Conservation (phyloP, 2,329 filamentous ascomycete genomes). For the Dryadomyces quercivorus region DNA sequence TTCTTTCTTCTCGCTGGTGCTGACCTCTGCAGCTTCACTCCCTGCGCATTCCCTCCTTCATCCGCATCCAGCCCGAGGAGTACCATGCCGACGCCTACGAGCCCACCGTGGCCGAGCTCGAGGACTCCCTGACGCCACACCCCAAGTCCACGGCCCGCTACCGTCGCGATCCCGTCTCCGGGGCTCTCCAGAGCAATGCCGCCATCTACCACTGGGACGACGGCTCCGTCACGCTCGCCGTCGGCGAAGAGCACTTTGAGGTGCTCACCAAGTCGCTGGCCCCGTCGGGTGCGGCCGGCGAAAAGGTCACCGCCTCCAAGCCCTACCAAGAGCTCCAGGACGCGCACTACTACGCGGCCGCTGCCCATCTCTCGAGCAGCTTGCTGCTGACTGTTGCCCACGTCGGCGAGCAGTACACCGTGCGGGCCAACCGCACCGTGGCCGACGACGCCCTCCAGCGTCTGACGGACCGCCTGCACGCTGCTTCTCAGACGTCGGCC, state of each 20-base stretch:
- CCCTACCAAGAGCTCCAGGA: constrained; percentile 54
- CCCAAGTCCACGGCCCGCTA: constrained; percentile 57
- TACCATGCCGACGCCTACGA: constrained; percentile 57
- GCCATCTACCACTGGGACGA: constrained; percentile 69
- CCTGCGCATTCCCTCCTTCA: constrained; percentile 59
- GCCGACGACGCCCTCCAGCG: constrained; percentile 61
- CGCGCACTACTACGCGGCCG: constrained; percentile 63
- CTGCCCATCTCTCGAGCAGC: constrained; percentile 55
- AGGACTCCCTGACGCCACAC: constrained; percentile 40
- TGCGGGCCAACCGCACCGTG: constrained; percentile 53
- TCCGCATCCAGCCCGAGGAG: constrained; percentile 54
- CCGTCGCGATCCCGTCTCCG: constrained; percentile 53
- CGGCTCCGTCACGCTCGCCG: constrained; percentile 62
- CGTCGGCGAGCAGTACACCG: constrained; percentile 58
- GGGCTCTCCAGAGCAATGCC: constrained; percentile 61
- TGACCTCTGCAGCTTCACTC: constrained; percentile 45
- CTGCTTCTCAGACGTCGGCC: constrained; percentile 40
- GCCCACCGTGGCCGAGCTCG: constrained; percentile 41
- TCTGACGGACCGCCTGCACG: constrained; percentile 55
- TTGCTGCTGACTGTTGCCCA: constrained; percentile 64
- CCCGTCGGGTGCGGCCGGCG: constrained; percentile 27
- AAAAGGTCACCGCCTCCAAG: neutral
- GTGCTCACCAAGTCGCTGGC: constrained; percentile 59
- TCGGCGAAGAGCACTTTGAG: constrained; percentile 66
- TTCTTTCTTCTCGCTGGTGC: neutral